Conservation (phyloP, 2,329 filamentous ascomycete species). For the Epichloe festucae region DNA sequence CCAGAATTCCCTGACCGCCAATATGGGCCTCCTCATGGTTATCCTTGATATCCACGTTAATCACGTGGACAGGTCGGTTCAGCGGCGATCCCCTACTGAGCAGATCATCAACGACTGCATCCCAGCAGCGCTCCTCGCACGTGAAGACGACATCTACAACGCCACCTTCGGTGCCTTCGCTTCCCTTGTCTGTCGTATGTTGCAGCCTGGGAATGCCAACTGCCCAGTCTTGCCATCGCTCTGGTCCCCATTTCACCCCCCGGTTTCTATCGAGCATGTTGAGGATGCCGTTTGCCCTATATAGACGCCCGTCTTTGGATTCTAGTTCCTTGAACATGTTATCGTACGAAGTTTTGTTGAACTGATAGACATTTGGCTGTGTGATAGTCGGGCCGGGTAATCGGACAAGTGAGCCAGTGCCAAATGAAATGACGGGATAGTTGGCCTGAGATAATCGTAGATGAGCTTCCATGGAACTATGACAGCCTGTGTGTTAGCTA, state of each 20-base stretch:
- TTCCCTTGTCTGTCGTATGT: conserved; percentile 63
- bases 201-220: conserved; percentile 73
- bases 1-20: conserved; percentile 81
- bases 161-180: conserved; percentile 70
- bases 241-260: conserved; percentile 85
- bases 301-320: conserved; percentile 73
- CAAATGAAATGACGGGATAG: conserved; percentile 96
- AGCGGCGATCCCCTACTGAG: conserved; percentile 73
- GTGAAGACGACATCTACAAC: conserved; percentile 92
- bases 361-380: conserved; percentile 94
- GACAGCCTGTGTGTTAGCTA: not conserved
- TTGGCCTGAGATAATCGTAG: conserved; percentile 72
- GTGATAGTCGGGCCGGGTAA: conserved; percentile 82
- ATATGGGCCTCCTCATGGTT: conserved; percentile 94
- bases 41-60: conserved; percentile 97
- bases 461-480: conserved; percentile 78
- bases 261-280: conserved; percentile 94
- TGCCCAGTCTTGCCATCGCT: conserved; percentile 96
- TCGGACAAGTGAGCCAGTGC: conserved; percentile 87
- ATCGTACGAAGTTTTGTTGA: conserved; percentile 93
- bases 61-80: conserved; percentile 89
- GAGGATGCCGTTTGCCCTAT: conserved; percentile 81
- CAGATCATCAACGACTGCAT: conserved; percentile 89
- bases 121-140: conserved; percentile 96
- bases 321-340: conserved; percentile 88